Evolutionary conservation across 164 flowering plant genomes (phyloP), one percentile per base, ranked within the genome.

Genomic region (Chimonanthus praecox): DNA sequence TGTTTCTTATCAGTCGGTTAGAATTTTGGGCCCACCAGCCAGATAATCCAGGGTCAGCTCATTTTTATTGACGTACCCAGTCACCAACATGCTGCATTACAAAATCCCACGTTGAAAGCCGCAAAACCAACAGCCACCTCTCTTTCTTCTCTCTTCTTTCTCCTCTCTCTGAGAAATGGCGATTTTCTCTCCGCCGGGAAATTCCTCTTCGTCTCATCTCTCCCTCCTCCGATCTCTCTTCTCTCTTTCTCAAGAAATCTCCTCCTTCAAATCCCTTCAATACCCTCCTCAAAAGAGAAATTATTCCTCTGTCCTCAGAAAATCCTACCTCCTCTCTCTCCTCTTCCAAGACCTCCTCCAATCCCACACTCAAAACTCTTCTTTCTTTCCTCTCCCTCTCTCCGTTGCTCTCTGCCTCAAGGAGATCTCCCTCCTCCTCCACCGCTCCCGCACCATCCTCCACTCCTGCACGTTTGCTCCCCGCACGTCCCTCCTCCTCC

Each of bases 361-460:
- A 1, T 33, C 33, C 33, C 33, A 33, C 33, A 33, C 85, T 2
- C 62, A 48, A 45, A 43, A 45, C 68, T 73, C 73, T 1, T 7
- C 18, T 46, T 0, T 73, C 47, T 3, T 20, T 4, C 49, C 9
- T 60, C 71, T 81, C 64, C 82, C 96, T 7, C 74, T 82, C 20
- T 83, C 95, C 0, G 84, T 88, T 0, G 43, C 77, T 6, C 82
- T 93, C 58, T 89, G 98, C 78, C 84, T 89, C 68, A 86, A 88
- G n/a, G 98, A 94, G 75, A 82, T 90, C 85, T 78, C 83, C 79
- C 80, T 89, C 58, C 84, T 88, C 4, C 62, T 94, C 15, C 96
- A 89, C 49, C 67, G 93, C 9, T 76, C 83, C 74, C 87, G 84
- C 47, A 77, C 88, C 0, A 54, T 90, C 68, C 68, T 94, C 4